Conservation (phyloP, 768 basidiomycete species). For the Stropharia rugosoannulata region DNA sequence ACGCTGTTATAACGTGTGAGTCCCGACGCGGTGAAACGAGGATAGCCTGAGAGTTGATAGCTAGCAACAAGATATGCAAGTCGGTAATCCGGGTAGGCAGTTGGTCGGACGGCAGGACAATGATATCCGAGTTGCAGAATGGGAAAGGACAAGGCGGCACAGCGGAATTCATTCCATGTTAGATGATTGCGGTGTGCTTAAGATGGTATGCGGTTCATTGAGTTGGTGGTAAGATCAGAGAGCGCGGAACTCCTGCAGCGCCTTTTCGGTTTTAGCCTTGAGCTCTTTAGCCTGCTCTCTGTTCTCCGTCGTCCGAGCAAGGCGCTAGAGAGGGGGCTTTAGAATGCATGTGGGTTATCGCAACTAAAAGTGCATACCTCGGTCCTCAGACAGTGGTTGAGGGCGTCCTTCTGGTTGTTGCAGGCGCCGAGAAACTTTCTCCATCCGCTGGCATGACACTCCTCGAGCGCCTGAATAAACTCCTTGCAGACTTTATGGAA, state of each 20-base stretch:
- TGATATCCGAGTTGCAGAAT: conserved; percentile 5
- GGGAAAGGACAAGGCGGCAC: conserved; percentile 1
- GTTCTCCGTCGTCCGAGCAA: conserved; percentile 58
- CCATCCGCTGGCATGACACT: conserved; percentile 66
- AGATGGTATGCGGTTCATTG: not conserved
- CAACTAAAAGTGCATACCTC: conserved; percentile 47
- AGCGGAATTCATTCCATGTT: not conserved
- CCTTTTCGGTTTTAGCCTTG: conserved; percentile 55
- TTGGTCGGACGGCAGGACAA: not conserved
- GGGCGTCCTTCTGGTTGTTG: conserved; percentile 63
- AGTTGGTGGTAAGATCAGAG: conserved; percentile 19
- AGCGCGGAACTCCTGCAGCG: conserved; percentile 59
- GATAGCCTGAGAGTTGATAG: conserved; percentile 5
- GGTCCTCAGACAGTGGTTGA: conserved; percentile 68
- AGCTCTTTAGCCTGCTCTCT: conserved; percentile 59
- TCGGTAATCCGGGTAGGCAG: conserved; percentile 2
- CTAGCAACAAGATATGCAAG: not conserved
- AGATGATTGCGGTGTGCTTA: not conserved
- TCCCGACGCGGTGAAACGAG: not conserved
- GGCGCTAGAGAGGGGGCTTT: conserved; percentile 39
- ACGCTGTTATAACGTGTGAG: not conserved
- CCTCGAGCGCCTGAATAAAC: conserved; percentile 74
- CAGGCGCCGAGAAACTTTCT: conserved; percentile 67
- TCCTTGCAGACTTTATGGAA: conserved; percentile 60
- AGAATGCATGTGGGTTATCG: conserved; percentile 9